Conservation (phyloP, 2,329 filamentous ascomycete species). For the Coniella lustricola region DNA sequence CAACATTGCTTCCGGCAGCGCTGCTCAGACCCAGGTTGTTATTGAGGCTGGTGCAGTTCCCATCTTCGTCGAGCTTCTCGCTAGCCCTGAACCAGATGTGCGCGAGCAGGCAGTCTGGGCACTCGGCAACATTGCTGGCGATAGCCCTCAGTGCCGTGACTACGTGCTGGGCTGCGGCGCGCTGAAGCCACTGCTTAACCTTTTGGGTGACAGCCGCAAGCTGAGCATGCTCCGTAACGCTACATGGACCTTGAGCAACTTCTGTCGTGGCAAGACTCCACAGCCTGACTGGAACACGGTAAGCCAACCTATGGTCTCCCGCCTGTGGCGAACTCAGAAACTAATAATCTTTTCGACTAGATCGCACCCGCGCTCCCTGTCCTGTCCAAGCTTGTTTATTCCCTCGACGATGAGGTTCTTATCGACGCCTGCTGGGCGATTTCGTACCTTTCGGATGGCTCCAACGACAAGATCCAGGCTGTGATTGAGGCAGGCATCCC, state of each 20-base stretch:
- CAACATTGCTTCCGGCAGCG: slow-evolving; percentile 97
- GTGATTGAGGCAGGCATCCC: slow-evolving; percentile 98
- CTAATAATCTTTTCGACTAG: slow-evolving; percentile 37
- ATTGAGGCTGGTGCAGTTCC: slow-evolving; percentile 97
- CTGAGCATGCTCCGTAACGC: slow-evolving; percentile 98
- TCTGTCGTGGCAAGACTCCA: slow-evolving; percentile 98
- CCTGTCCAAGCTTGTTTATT: slow-evolving; percentile 95
- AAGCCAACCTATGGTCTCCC: too few relatives aligned
- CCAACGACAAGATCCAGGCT: slow-evolving; percentile 98
- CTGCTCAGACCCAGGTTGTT: slow-evolving; percentile 95
- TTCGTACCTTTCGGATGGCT: slow-evolving; percentile 94
- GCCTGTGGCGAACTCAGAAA: slow-evolving; percentile 4
- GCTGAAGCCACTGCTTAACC: slow-evolving; percentile 77
- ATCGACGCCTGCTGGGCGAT: slow-evolving; percentile 99
- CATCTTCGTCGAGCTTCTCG: slow-evolving; percentile 94
- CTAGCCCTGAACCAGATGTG: slow-evolving; percentile 94
- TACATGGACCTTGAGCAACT: slow-evolving; percentile 99
- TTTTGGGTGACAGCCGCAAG: slow-evolving; percentile 96
- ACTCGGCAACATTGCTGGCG: slow-evolving; percentile 95
- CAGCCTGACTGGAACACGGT: slow-evolving; percentile 97
- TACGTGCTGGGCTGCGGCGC: slow-evolving; percentile 90
- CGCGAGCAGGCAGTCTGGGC: slow-evolving; percentile 98
- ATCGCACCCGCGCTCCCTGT: slow-evolving; percentile 93
- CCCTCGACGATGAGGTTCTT: slow-evolving; percentile 92
- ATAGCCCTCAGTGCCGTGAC: slow-evolving; percentile 94